These are phyloP conservation scores for Astrothelium subdiscretum DNA, from an alignment of 495 filamentous ascomycete species.

Conservation along the genomic window DNA sequence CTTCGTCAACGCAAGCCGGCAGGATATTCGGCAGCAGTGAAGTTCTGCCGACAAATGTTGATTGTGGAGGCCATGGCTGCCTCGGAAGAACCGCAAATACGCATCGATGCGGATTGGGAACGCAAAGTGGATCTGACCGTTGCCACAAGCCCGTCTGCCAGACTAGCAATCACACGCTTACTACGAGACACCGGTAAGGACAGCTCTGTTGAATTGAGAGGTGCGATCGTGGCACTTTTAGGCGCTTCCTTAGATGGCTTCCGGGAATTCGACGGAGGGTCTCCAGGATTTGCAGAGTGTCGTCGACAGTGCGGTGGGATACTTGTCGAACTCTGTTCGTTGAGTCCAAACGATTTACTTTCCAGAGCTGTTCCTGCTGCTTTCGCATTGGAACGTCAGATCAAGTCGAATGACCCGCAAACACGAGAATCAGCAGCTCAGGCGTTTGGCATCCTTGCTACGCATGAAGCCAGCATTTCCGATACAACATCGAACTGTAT, in stretches of 20 bases:
- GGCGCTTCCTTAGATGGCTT: constrained; percentile 28
- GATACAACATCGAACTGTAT: constrained; percentile 31
- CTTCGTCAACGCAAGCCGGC: neutral
- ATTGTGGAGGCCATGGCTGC: constrained; percentile 54
- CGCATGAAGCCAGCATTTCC: constrained; percentile 42
- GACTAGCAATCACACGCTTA: constrained; percentile 40
- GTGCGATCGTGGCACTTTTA: constrained; percentile 27
- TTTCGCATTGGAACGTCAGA: constrained; percentile 27
- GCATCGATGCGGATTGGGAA: constrained; percentile 76
- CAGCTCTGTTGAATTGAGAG: too few relatives aligned
- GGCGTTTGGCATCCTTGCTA: constrained; percentile 66
- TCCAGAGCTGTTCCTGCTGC: constrained; percentile 18
- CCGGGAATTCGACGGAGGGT: constrained; percentile 21
- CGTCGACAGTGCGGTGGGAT: constrained; percentile 32
- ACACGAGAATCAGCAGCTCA: constrained; percentile 52
- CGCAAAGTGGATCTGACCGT: constrained; percentile 59
- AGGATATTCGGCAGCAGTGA: constrained; percentile 41
- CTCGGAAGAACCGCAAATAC: constrained; percentile 36
- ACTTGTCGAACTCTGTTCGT: constrained; percentile 56
- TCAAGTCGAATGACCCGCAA: constrained; percentile 57
- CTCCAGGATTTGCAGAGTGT: neutral
- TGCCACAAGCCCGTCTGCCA: constrained; percentile 49
- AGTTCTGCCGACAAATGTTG: constrained; percentile 62
- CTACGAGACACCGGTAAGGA: neutral
- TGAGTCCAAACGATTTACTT: constrained; percentile 44